Percentiles rank a stretch among this genome's conserved stretches.
Evolutionary conservation across 1,139 yeast species (phyloP).

Genomic region (Sugiyamaella sp.): DNA sequence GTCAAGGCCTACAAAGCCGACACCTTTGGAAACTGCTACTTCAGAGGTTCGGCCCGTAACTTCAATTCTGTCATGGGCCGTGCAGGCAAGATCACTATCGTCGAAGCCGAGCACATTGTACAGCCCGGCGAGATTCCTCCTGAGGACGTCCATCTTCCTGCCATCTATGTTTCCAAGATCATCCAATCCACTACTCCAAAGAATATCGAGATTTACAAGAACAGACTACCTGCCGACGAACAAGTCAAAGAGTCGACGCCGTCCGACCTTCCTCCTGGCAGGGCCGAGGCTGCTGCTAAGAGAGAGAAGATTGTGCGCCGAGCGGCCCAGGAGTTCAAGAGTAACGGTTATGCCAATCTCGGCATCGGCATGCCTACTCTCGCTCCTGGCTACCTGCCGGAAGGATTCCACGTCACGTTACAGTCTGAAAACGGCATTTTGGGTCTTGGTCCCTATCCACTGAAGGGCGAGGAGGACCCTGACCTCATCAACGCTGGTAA

Average conservation of each 20-base stretch:
- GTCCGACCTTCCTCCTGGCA: conserved; percentile 19
- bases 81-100: conserved; percentile 51
- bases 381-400: conserved; percentile 49
- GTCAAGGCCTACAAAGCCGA: conserved; percentile 54
- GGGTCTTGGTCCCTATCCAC: conserved; percentile 55
- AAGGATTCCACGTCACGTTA: conserved; percentile 46
- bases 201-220: conserved; percentile 47
- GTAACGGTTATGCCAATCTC: conserved; percentile 50
- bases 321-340: conserved; percentile 51
- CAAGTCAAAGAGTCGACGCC: conserved; percentile 18
- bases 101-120: conserved; percentile 56
- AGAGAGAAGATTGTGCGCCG: conserved; percentile 49
- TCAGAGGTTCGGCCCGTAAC: conserved; percentile 52
- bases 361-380: conserved; percentile 57
- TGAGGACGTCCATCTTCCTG: conserved; percentile 53
- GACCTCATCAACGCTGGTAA: conserved; percentile 57
- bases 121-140: conserved; percentile 52
- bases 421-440: conserved; percentile 56
- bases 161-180: conserved; percentile 49
- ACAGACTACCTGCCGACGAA: conserved; percentile 20
- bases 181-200: conserved; percentile 50
- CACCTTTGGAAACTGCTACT: conserved; percentile 52
- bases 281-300: conserved; percentile 20
- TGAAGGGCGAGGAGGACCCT: conserved; percentile 50
- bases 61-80: conserved; percentile 53